Percentiles rank a stretch among this genome's conserved stretches.
Conservation (phyloP, 768 basidiomycete genomes). For the Agrocybe chaxingu region DNA sequence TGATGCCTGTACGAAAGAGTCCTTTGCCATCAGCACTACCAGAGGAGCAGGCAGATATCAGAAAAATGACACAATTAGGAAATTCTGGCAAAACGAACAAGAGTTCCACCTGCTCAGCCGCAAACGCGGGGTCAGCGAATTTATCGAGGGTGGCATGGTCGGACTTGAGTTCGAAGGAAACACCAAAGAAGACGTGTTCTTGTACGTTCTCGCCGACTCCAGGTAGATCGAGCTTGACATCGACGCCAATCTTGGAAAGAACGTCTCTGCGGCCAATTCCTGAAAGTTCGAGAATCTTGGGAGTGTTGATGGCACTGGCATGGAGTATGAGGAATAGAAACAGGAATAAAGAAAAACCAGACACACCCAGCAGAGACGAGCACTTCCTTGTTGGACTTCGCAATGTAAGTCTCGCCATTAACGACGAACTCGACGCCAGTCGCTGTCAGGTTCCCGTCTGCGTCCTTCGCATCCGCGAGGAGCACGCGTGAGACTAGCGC, state of each 20-base stretch:
- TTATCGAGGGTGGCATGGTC: constrained; percentile 36
- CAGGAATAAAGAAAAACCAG: constrained; percentile 11
- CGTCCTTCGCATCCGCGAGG: background rate
- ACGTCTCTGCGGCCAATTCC: constrained; percentile 55
- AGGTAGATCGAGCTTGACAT: constrained; percentile 43
- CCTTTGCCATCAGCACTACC: constrained; percentile 22
- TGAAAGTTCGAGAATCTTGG: constrained; percentile 50
- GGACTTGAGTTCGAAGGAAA: constrained; percentile 9
- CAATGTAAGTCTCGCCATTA: constrained; percentile 28
- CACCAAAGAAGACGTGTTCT: constrained; percentile 7
- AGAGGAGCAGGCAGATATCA: background rate
- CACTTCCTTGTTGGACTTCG: constrained; percentile 58
- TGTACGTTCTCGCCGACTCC: constrained; percentile 52
- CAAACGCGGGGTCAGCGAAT: constrained; percentile 37
- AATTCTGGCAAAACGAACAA: constrained; percentile 13
- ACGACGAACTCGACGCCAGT: constrained; percentile 38
- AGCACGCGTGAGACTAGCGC: constrained; percentile 11
- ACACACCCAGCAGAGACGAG: constrained; percentile 47
- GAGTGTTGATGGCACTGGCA: constrained; percentile 25
- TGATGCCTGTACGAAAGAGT: constrained; percentile 21
- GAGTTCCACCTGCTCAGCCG: constrained; percentile 29
- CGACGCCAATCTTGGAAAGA: constrained; percentile 41
- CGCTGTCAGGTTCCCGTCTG: constrained; percentile 6
- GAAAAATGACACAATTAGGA: background rate
- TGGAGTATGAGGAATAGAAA: background rate